Evolutionary conservation across 345 rosid species (phyloP).

Genomic region (Physaria fendleri): DNA sequence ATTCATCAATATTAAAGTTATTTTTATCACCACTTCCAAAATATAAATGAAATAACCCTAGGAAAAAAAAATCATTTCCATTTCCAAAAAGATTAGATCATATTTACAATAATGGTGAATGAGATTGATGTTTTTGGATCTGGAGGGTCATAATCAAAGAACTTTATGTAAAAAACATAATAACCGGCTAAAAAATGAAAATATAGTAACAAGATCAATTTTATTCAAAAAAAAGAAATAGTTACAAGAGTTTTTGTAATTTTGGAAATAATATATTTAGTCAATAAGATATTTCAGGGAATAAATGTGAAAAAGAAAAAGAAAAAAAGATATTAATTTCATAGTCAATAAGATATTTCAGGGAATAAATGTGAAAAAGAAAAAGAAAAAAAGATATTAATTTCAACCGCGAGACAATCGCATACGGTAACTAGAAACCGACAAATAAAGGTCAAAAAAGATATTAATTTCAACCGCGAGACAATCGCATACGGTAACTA

Average conservation of each 20-base stretch:
- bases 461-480: too few relatives aligned
- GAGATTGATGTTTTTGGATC: conserved; percentile 12
- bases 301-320: background rate
- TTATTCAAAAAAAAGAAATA: too few relatives aligned
- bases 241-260: too few relatives aligned
- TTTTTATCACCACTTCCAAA: background rate
- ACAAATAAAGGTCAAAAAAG: conserved; percentile 19
- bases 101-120: conserved; percentile 11
- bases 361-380: background rate
- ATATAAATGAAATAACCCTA: background rate
- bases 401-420: conserved; percentile 22
- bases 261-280: conserved; percentile 17
- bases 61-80: background rate
- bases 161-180: conserved; percentile 3
- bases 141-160: conserved; percentile 17
- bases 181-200: background rate
- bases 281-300: conserved; percentile 1
- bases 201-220: background rate
- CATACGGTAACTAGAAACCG: conserved; percentile 28
- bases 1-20: background rate
- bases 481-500: conserved; percentile 19
- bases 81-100: background rate
- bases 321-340: background rate
- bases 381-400: conserved; percentile 14
- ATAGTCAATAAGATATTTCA: background rate